phyloP scores from a whole-genome alignment of 108 stramenopile species.

The Cyclotella cryptica region DNA sequence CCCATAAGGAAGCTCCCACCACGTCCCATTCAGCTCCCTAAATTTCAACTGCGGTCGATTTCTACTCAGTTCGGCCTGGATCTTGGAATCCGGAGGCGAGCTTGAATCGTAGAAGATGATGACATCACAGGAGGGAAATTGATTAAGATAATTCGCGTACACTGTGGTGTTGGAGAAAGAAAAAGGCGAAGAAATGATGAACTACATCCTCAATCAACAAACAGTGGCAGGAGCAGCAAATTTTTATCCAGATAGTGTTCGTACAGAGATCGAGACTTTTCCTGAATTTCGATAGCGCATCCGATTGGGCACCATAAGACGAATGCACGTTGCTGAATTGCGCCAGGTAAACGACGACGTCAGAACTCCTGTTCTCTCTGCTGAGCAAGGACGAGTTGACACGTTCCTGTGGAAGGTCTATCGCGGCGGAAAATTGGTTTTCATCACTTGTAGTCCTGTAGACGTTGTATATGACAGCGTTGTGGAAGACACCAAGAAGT shows the following conservation, averaged over 20 bases:
- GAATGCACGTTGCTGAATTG: conserved; percentile 37
- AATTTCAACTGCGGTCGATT: conserved; percentile 25
- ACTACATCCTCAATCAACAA: too few species aligned
- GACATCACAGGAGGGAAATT: conserved; percentile 23
- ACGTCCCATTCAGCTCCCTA: conserved; percentile 3
- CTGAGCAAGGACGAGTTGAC: neutral
- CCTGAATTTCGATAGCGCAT: conserved; percentile 20
- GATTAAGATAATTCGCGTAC: conserved; percentile 61
- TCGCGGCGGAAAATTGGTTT: neutral
- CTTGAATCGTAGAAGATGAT: conserved; percentile 34
- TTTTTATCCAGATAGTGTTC: neutral
- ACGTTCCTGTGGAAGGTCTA: neutral
- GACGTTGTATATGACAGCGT: conserved; percentile 2
- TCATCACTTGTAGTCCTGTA: neutral
- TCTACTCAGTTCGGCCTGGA: neutral
- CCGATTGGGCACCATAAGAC: conserved; percentile 28
- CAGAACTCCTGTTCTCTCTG: neutral
- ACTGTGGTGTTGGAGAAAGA: conserved; percentile 8
- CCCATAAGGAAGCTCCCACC: conserved; percentile 26
- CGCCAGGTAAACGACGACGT: conserved; percentile 36
- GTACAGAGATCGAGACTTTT: conserved; percentile 52
- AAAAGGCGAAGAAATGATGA: too few species aligned
- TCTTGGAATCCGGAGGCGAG: neutral
- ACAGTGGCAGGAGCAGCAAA: too few species aligned
- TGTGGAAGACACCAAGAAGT: neutral